Conservation (phyloP, 805 yeast genomes). For the Danielia oregonensis region DNA sequence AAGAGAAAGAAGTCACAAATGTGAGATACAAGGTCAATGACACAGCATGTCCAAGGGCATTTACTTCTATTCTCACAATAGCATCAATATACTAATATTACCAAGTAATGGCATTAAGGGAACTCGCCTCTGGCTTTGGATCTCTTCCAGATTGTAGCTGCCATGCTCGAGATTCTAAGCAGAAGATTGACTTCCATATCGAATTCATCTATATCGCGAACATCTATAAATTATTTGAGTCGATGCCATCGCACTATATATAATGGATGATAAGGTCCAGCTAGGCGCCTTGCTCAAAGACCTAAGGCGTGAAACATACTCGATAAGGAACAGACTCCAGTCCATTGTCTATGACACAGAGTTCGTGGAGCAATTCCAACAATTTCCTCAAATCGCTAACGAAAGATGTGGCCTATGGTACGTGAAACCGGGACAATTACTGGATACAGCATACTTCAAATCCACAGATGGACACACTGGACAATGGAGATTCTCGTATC, state of each 20-base stretch:
- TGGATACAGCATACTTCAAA: conserved; percentile 67
- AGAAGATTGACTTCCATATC: too few relatives aligned
- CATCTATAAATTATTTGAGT: too few relatives aligned
- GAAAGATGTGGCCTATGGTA: conserved; percentile 91
- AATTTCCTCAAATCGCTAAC: conserved; percentile 57
- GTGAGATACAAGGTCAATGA: too few relatives aligned
- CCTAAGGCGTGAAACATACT: conserved; percentile 54
- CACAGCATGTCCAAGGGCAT: not conserved
- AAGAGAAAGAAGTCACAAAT: conserved; percentile 9
- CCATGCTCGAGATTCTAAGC: too few relatives aligned
- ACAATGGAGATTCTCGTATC: conserved; percentile 73
- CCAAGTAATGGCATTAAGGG: too few relatives aligned
- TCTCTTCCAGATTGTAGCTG: too few relatives aligned
- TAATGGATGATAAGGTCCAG: not conserved
- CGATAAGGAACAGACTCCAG: conserved; percentile 60
- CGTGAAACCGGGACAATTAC: conserved; percentile 41
- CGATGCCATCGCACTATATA: too few relatives aligned
- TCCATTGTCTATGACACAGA: conserved; percentile 41
- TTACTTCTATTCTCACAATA: too few relatives aligned
- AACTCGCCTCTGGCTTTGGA: too few relatives aligned
- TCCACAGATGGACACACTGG: conserved; percentile 88
- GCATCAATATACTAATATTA: too few relatives aligned
- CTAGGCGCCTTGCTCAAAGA: conserved; percentile 12
- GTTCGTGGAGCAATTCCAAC: conserved; percentile 15
- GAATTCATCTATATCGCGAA: too few relatives aligned